Percentiles rank a stretch among this genome's conserved stretches.
Conservation (phyloP, 257 asterid species). For the Solanum boliviense region DNA sequence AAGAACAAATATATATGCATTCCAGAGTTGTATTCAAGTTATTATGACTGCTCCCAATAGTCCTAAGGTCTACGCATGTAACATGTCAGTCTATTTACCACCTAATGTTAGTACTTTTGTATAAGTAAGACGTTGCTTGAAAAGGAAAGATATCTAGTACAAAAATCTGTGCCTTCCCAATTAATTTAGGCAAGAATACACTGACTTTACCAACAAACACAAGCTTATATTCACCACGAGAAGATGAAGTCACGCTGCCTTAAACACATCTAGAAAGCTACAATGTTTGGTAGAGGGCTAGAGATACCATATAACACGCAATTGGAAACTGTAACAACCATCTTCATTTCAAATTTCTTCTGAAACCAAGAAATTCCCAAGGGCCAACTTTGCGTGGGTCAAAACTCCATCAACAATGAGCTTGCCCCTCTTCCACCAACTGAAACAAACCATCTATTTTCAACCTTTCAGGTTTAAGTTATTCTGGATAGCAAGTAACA, state of each 20-base stretch:
- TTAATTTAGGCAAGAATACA: not conserved
- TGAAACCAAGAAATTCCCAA: not conserved
- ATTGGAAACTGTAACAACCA: not conserved
- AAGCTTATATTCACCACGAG: not conserved
- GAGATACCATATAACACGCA: not conserved
- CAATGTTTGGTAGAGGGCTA: not conserved
- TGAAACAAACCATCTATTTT: not conserved
- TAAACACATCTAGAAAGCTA: not conserved
- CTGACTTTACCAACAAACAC: not conserved
- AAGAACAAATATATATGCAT: not conserved
- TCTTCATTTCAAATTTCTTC: not conserved
- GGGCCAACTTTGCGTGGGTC: not conserved
- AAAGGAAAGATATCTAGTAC: not conserved
- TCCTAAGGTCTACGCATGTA: not conserved
- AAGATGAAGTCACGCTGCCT: not conserved
- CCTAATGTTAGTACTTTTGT: not conserved
- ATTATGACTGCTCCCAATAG: not conserved
- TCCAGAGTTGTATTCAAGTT: not conserved
- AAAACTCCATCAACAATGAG: not conserved
- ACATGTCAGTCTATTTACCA: not conserved
- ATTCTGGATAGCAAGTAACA: not conserved
- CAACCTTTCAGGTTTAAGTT: not conserved
- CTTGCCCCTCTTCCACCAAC: not conserved
- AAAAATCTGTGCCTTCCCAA: not conserved
- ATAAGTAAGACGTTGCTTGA: not conserved